A percentile compares a stretch with the other conserved stretches of the same genome.
Evolutionary conservation across 139 green algal species (phyloP).

Genomic region (Picochlorum sp.): DNA sequence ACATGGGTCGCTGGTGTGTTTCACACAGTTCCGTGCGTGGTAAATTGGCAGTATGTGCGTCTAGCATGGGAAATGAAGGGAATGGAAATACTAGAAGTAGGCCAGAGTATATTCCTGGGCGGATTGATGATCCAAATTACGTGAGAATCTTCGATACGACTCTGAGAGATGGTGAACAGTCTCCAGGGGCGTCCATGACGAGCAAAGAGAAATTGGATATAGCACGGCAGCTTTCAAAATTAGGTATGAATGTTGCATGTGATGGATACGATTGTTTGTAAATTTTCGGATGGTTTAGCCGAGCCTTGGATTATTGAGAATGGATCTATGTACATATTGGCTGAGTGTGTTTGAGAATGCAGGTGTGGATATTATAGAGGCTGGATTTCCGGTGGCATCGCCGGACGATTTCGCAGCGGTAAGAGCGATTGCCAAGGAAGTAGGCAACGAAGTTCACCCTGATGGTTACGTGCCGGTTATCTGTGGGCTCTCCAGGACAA

Average conservation of each 20-base stretch:
- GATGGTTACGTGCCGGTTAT: slow-evolving; percentile 96
- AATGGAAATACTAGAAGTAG: slow-evolving; percentile 14
- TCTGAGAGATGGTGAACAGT: slow-evolving; percentile 95
- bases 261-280: slow-evolving; percentile 87
- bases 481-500: slow-evolving; percentile 86
- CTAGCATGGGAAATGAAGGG: too few relatives aligned
- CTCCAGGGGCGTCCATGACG: slow-evolving; percentile 85
- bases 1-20: too few relatives aligned
- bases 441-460: slow-evolving; percentile 62
- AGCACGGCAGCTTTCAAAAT: slow-evolving; percentile 78
- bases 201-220: slow-evolving; percentile 97
- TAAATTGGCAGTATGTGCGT: not conserved
- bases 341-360: not conserved
- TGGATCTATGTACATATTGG: not conserved
- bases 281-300: too few relatives aligned
- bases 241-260: slow-evolving; percentile 98
- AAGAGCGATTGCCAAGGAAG: slow-evolving; percentile 74
- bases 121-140: slow-evolving; percentile 86
- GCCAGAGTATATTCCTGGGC: slow-evolving; percentile 60
- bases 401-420: slow-evolving; percentile 98
- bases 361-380: slow-evolving; percentile 99
- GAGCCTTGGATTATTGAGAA: not conserved
- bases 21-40: too few relatives aligned
- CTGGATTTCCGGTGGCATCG: slow-evolving; percentile 90
- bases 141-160: slow-evolving; percentile 99